A percentile compares a stretch with the other conserved stretches of the same genome.
Conservation (phyloP, 805 yeast genomes). For the Candida quercuum region DNA sequence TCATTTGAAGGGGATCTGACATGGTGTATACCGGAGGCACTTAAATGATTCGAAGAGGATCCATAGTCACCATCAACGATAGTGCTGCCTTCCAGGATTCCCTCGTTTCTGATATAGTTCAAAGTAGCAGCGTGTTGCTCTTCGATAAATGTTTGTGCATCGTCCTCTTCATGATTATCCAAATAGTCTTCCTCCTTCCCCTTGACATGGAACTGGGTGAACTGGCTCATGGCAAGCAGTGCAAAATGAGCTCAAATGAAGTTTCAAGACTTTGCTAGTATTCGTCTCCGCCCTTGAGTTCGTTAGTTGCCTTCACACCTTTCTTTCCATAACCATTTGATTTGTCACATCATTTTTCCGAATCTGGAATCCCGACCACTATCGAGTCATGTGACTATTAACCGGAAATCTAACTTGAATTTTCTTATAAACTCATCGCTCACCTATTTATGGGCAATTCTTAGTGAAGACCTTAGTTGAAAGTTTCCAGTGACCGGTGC, state of each 20-base stretch:
- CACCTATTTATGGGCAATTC: too few species aligned
- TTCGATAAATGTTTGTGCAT: slow-evolving; percentile 6
- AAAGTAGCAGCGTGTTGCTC: slow-evolving; percentile 14
- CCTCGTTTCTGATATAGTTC: slow-evolving; percentile 21
- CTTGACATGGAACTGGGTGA: not conserved
- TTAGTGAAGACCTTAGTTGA: too few species aligned
- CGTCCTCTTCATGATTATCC: too few species aligned
- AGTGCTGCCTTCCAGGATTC: slow-evolving; percentile 22
- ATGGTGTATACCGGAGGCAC: slow-evolving; percentile 9
- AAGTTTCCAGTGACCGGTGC: too few species aligned
- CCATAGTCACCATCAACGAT: slow-evolving; percentile 19
- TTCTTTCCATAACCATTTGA: not conserved
- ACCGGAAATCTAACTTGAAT: too few species aligned
- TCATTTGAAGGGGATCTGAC: slow-evolving; percentile 24
- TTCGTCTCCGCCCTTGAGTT: too few species aligned
- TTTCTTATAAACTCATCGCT: too few species aligned
- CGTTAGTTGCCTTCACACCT: too few species aligned
- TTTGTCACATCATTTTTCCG: not conserved
- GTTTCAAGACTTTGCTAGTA: too few species aligned
- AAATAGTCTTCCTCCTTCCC: slow-evolving; percentile 3
- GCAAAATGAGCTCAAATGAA: too few species aligned
- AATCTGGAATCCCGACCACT: not conserved
- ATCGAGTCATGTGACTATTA: not conserved
- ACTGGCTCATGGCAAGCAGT: slow-evolving; percentile 17
- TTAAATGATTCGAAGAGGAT: slow-evolving; percentile 2